Evolutionary conservation across 495 filamentous ascomycete genomes (phyloP), one percentile per base, ranked within the genome.

Genomic region (Neurospora pannonica): DNA sequence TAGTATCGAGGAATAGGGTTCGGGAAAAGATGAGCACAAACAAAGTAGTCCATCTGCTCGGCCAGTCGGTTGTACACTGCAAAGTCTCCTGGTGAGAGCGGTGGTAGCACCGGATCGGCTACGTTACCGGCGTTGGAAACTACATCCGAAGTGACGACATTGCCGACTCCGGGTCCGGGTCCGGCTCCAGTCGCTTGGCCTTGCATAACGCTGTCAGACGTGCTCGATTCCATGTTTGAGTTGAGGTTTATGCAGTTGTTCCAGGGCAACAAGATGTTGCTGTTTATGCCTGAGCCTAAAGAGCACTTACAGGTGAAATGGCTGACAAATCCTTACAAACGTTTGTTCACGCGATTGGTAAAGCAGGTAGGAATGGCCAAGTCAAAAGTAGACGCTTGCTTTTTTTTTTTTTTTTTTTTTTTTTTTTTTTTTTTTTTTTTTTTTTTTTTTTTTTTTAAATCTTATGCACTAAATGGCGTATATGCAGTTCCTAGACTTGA

Each of bases 1-100:
- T 73, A 54, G 79, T 74, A 60, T 70, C 38, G 76, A 75, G 48
- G 19, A 21, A 46, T 28, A 15, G 48, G 11, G 72, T 76, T 6
- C 48, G 19, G 74, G 21, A 70, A 37, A 60, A 19, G 42, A 36
- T 19, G 75, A 43, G 17, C 40, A 75, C 87, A 70, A 83, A 92
- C 90, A 79, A 91, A 92, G 39, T 87, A 84, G 37, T 95, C 89
- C 93, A 97, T 97, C 71, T 89, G 85, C 76, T 92, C 92, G 2
- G 93, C 90, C 75, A 95, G 81, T 17, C 87, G 86, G 82, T 95
- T 95, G 80, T 93, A 96, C 19, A 76, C 75, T 24, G 72, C 70
- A 76, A 79, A 81, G 46, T 82, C 73, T 39, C 70, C 74, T 0
- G 76, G 76, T 0, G 79, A 75, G 5, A 82, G 54, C 0, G 81